A percentile compares a stretch with the other conserved stretches of the same genome.
Conservation (phyloP, 139 green algal genomes). For the Closterium sp. region DNA sequence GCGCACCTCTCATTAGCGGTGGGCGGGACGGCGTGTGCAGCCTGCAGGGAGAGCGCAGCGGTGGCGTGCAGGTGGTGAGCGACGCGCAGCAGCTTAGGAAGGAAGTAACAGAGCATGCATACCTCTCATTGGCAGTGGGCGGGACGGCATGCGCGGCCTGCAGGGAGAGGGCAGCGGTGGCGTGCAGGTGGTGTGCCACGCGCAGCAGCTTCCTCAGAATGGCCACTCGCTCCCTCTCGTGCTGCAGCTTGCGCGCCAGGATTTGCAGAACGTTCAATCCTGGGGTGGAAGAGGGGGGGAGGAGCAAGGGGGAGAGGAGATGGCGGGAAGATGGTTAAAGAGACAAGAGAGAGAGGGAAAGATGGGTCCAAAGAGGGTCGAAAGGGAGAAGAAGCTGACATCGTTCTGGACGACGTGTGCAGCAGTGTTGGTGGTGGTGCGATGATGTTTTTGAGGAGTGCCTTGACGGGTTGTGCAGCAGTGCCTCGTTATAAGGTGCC, state of each 20-base stretch:
- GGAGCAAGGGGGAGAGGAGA: not conserved
- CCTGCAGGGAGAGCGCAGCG: not conserved
- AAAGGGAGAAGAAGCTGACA: too few species aligned
- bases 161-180: not conserved
- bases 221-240: not conserved
- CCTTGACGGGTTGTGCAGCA: too few species aligned
- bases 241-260: not conserved
- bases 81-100: not conserved
- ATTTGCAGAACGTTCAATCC: not conserved
- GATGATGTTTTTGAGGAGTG: too few species aligned
- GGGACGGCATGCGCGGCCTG: not conserved
- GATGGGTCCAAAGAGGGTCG: too few species aligned
- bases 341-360: not conserved
- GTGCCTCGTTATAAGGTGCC: too few species aligned
- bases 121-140: not conserved
- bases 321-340: too few species aligned
- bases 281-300: not conserved
- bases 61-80: not conserved
- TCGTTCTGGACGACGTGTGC: too few species aligned
- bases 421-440: too few species aligned
- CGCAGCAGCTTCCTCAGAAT: not conserved
- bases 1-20: not conserved
- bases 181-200: not conserved
- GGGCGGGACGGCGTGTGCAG: not conserved
- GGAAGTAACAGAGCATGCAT: too few species aligned